phyloP scores from a whole-genome alignment of 2,329 filamentous ascomycete genomes.

The Zelopaecilomyces penicillatus region DNA sequence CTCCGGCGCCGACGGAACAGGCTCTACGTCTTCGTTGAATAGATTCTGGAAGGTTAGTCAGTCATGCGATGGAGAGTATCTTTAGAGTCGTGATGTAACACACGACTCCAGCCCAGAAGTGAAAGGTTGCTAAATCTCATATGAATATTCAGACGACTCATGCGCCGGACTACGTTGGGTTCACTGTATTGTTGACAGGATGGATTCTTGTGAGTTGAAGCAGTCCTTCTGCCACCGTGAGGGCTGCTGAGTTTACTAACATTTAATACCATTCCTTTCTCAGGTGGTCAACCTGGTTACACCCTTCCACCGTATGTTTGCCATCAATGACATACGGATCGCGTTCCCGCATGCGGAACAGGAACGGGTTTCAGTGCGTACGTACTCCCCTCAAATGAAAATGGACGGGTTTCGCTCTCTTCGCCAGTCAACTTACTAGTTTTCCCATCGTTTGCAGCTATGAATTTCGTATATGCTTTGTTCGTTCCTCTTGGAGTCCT shows the following conservation, averaged over 20 bases:
- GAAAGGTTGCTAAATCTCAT: background rate
- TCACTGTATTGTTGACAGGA: constrained; percentile 58
- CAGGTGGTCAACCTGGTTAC: constrained; percentile 40
- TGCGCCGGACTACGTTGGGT: constrained; percentile 78
- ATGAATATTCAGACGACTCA: constrained; percentile 57
- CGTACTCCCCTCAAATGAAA: constrained; percentile 17
- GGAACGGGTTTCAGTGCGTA: constrained; percentile 75
- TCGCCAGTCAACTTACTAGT: background rate
- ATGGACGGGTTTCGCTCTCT: no score
- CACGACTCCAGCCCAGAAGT: background rate
- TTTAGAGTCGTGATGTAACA: no score
- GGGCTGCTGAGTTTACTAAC: constrained; percentile 14
- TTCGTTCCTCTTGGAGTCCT: constrained; percentile 62
- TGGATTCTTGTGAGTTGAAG: constrained; percentile 50
- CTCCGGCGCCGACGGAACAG: constrained; percentile 10
- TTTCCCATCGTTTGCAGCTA: constrained; percentile 30
- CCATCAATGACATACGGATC: constrained; percentile 73
- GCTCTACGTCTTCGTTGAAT: constrained; percentile 22
- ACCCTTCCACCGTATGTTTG: constrained; percentile 94
- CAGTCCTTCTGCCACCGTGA: background rate
- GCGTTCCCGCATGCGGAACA: constrained; percentile 77
- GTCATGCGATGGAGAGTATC: background rate
- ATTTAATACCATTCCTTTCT: background rate
- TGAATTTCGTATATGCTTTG: constrained; percentile 73
- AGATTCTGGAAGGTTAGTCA: constrained; percentile 39